Base-by-base conservation (phyloP, 208 protist genomes). In the Balamuthia mandrillaris region DNA sequence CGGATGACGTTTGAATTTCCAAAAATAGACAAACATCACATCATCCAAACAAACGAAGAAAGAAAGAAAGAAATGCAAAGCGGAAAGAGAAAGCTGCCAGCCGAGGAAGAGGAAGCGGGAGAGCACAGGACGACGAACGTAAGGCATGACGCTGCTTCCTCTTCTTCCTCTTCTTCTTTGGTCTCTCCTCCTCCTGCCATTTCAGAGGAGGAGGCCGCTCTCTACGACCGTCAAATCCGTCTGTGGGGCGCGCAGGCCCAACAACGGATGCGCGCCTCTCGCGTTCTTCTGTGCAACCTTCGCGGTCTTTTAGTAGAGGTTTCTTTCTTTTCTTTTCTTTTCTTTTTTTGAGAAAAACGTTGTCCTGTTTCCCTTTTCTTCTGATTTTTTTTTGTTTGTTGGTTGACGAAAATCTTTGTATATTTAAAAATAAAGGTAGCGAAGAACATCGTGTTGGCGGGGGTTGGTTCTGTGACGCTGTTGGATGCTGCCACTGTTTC, bases 191-290 rank as follows among this genome's bases (percentile, higher is more conserved):
- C n/a, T n/a, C n/a, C n/a, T n/a, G n/a, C n/a, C n/a, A n/a, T n/a
- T n/a, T n/a, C n/a, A n/a, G 75, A 83, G 52, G 75, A 60, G 39
- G 75, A 83, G 31, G 75, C 75, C 0, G 75, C 45, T 18, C 75
- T 70, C 39, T 83, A 83, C 51, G 75, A 83, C 66, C 45, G 75
- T 21, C 75, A 83, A 54, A 83, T 83, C 35, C 45, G 75, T 10
- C 58, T 83, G 75, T 83, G 75, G 75, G 75, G 75, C 0, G 75
- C 58, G 12, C 52, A 45, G 33, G 75, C 75, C 0, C 75, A 83
- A 42, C 42, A 83, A 42, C 51, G 58, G 10, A 6, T 78, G 45
- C 44, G 68, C 18, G 68, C 14, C 29, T 39, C 68, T 4, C 14
- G 39, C 4, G 68, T 78, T 39, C 44, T 78, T 14, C 63, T 72